Conservation (phyloP, 2,329 filamentous ascomycete genomes). For the Paraconiothyrium brasiliense region DNA sequence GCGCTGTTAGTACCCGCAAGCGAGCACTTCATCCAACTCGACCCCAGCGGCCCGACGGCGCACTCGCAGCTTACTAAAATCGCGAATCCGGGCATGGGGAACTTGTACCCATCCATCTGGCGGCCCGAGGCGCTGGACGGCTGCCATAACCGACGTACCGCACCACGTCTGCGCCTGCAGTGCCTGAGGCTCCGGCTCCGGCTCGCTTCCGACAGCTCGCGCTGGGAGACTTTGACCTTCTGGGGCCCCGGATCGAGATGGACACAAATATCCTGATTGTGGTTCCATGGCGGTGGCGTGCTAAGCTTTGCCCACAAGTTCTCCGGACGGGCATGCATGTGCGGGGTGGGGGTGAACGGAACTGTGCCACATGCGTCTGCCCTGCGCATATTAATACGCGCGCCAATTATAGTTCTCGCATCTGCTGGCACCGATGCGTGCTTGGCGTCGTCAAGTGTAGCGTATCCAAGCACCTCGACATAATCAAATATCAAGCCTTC, state of each 20-base stretch:
- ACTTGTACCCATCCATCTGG: slow-evolving; percentile 7
- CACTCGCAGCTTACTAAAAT: neutral
- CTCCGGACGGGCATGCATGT: neutral
- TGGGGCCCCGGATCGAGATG: neutral
- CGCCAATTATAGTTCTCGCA: neutral
- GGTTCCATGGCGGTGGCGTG: slow-evolving; percentile 1
- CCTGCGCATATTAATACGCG: slow-evolving; percentile 6
- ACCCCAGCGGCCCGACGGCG: neutral
- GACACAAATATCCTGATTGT: neutral
- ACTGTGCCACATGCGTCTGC: slow-evolving; percentile 1
- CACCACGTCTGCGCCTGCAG: neutral
- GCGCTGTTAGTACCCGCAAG: neutral
- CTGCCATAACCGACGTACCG: slow-evolving; percentile 11
- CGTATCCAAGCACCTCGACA: neutral
- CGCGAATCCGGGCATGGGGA: slow-evolving; percentile 26
- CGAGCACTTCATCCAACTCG: neutral
- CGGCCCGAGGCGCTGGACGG: slow-evolving; percentile 27
- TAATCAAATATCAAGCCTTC: too few species aligned
- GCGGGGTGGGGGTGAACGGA: neutral
- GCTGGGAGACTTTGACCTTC: neutral
- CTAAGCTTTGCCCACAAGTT: slow-evolving; percentile 4
- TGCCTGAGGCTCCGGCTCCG: neutral
- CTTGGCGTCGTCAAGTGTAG: neutral
- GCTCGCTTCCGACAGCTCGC: neutral
- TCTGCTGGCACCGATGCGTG: neutral